A percentile compares a stretch with the other conserved stretches of the same genome.
phyloP scores from a whole-genome alignment of 106 monocot genomes.

The Acanthochlamys bracteata region DNA sequence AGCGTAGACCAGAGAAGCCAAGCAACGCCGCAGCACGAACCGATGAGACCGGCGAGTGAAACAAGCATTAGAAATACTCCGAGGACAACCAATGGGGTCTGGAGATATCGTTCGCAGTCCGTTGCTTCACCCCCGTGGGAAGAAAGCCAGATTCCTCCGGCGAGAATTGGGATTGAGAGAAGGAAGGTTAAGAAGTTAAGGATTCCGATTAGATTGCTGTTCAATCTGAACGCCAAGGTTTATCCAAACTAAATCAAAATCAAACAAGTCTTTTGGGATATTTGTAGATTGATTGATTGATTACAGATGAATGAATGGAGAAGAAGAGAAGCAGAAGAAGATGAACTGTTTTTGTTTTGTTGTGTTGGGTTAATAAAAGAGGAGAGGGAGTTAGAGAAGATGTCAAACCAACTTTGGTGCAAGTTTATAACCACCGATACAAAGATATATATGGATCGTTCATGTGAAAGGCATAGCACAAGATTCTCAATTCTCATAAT shows the following conservation, averaged over 20 bases:
- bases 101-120: conserved; percentile 7
- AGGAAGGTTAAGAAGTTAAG: conserved; percentile 10
- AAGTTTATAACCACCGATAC: too few relatives aligned
- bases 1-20: conserved; percentile 48
- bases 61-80: conserved; percentile 2
- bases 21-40: conserved; percentile 14
- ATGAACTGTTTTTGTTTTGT: too few relatives aligned
- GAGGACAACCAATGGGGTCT: conserved; percentile 9
- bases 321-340: too few relatives aligned
- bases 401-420: too few relatives aligned
- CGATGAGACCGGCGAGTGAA: conserved; percentile 1
- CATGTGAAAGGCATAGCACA: too few relatives aligned
- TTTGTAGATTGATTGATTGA: not conserved
- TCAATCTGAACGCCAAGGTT: not conserved
- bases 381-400: too few relatives aligned
- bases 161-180: conserved; percentile 15
- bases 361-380: too few relatives aligned
- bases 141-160: conserved; percentile 5
- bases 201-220: not conserved
- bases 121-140: not conserved
- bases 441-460: too few relatives aligned
- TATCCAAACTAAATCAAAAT: too few relatives aligned
- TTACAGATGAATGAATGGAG: not conserved
- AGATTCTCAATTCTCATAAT: too few relatives aligned
- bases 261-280: not conserved